Base-by-base conservation (phyloP, 2,329 filamentous ascomycete genomes). In the Ciborinia camelliae region DNA sequence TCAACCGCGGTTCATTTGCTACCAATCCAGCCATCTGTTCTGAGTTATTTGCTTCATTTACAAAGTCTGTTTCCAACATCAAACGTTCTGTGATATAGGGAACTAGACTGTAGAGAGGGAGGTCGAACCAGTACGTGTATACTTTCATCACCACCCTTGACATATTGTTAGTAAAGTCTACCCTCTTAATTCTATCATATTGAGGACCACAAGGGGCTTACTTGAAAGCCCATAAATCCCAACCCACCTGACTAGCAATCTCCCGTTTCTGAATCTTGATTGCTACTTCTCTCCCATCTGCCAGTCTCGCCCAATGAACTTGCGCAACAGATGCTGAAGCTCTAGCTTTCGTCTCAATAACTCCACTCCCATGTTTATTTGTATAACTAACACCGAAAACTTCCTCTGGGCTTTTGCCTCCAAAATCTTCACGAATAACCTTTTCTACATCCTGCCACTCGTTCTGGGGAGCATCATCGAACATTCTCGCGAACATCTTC, bases 241-340 rank as follows among this genome's bases (percentile, higher is more conserved):
- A 97, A 5, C 88, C 87, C 45, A 97, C 90, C 79, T 98, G 95
- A 74, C 89, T 87, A 26, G 86, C 87, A 75, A 99, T 98, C 81
- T 97, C 94, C 59, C 89, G 85, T 80, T 98, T 99, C 81, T 99
- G 95, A 5, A 99, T 88, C 80, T 99, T 99, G 75, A 99, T 85
- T 2, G 95, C 95, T 28, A 98, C 90, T 80, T 97, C 93, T 55
- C 92, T 83, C 0, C 95, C 95, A 78, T 98, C 94, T 3, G 86
- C 79, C 64, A 98, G 77, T 66, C 89, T 82, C 9, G 95, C 95
- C 92, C 94, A 97, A 76, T 98, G 95, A 2, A 99, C 95, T 78
- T 98, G 95, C 1, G 95, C 95, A 10, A 99, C 94, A 76, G 91
- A 96, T 2, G 95, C 95, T 74, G 68, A 87, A 63, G 72, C 90